Conservation (phyloP, 1,139 yeast genomes). For the Hanseniaspora gamundiae region DNA sequence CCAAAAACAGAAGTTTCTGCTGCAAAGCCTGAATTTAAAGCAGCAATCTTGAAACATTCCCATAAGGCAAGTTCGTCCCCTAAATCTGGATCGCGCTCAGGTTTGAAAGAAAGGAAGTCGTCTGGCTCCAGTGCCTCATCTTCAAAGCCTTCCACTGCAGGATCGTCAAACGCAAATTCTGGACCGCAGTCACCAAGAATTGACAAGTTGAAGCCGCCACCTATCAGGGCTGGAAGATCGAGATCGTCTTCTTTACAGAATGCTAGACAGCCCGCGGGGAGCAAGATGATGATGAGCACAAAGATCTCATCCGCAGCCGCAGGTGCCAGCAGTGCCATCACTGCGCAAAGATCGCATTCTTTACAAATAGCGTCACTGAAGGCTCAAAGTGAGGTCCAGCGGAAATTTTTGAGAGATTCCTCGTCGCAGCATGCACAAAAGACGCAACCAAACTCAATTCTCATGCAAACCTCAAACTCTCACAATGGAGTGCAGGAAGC, state of each 20-base stretch:
- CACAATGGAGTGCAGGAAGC: no score
- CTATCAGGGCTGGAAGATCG: conserved; percentile 11
- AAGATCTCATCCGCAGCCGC: not conserved
- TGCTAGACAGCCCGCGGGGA: not conserved
- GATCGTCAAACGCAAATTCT: not conserved
- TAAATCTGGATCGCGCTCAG: not conserved
- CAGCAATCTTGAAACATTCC: not conserved
- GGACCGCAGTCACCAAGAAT: not conserved
- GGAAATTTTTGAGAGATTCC: not conserved
- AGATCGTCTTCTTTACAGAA: conserved; percentile 8
- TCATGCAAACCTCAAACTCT: not conserved
- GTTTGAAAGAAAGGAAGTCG: not conserved
- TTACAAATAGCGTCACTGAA: not conserved
- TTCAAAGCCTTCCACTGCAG: not conserved
- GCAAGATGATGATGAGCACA: not conserved
- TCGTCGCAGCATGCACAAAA: not conserved
- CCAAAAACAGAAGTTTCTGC: not conserved
- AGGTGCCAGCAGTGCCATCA: not conserved
- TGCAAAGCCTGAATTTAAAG: not conserved
- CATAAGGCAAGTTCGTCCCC: not conserved
- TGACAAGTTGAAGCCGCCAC: not conserved
- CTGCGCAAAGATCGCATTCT: not conserved
- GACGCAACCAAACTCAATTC: not conserved
- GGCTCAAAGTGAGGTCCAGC: not conserved
- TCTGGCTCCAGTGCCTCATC: conserved; percentile 6